These are phyloP conservation scores for Pseudocercospora macadamiae DNA, from an alignment of 2,329 filamentous ascomycete genomes.

Conservation along the genomic window DNA sequence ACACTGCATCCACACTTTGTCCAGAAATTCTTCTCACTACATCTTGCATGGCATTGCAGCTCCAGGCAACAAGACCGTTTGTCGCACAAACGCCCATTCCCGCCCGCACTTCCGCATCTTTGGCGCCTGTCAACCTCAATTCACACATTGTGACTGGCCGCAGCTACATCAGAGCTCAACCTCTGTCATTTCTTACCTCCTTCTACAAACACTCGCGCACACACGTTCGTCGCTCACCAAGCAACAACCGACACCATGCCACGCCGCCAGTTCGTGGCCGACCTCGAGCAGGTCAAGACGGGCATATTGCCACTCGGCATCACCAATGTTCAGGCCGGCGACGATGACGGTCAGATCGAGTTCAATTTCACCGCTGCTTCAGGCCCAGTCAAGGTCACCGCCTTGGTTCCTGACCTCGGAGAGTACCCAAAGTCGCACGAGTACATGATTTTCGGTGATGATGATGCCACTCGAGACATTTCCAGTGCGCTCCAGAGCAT, in stretches of 20 bases:
- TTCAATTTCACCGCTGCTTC: slow-evolving; percentile 55
- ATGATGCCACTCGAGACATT: slow-evolving; percentile 49
- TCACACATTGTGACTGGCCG: background rate
- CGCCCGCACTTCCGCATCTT: slow-evolving; percentile 5
- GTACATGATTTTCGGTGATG: slow-evolving; percentile 60
- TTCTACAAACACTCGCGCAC: no score
- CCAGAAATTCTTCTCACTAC: background rate
- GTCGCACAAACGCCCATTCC: background rate
- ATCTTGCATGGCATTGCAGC: background rate
- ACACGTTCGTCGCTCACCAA: no score
- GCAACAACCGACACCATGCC: slow-evolving; percentile 59
- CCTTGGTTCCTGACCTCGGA: slow-evolving; percentile 53
- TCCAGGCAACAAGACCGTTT: slow-evolving; percentile 12
- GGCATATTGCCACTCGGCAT: slow-evolving; percentile 53
- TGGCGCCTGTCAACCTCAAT: background rate
- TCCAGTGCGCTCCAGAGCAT: slow-evolving; percentile 49
- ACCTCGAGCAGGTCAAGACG: slow-evolving; percentile 52
- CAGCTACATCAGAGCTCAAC: background rate
- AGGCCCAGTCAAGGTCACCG: slow-evolving; percentile 43
- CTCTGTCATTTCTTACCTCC: background rate
- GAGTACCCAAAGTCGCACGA: slow-evolving; percentile 62
- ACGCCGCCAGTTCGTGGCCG: slow-evolving; percentile 65
- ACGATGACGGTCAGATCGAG: slow-evolving; percentile 72
- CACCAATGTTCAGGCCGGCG: slow-evolving; percentile 60
- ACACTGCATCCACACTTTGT: no score